Conservation (phyloP, 1,284 basidiomycete species). For the Cryptococcus sp. region DNA sequence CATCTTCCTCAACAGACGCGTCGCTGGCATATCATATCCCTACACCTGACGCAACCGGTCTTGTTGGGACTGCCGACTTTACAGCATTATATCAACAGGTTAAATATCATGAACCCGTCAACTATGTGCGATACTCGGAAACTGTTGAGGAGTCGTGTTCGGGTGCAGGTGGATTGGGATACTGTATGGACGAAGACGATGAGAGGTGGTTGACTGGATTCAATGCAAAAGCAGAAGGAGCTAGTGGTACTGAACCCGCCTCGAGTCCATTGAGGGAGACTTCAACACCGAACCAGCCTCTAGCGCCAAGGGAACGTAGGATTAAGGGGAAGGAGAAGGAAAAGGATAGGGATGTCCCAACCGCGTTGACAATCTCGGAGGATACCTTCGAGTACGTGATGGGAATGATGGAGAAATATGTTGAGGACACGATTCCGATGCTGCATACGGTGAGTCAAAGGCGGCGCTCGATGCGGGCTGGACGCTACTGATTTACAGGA, state of each 20-base stretch:
- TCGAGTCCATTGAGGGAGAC: neutral
- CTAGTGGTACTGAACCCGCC: conserved; percentile 57
- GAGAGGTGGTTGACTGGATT: conserved; percentile 89
- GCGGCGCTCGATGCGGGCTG: neutral
- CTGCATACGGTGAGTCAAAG: conserved; percentile 81
- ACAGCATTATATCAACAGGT: conserved; percentile 68
- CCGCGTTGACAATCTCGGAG: conserved; percentile 63
- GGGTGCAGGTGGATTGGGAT: conserved; percentile 52
- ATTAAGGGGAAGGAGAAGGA: conserved; percentile 48
- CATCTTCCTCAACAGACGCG: conserved; percentile 11
- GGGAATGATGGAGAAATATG: conserved; percentile 88
- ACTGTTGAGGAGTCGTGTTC: conserved; percentile 71
- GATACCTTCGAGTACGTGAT: conserved; percentile 94
- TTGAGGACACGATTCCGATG: conserved; percentile 83
- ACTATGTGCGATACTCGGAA: conserved; percentile 79
- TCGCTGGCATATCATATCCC: conserved; percentile 71
- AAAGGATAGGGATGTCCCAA: conserved; percentile 44
- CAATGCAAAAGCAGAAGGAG: conserved; percentile 83
- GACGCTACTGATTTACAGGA: conserved; percentile 43
- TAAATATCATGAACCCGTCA: conserved; percentile 69
- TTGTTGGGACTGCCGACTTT: conserved; percentile 58
- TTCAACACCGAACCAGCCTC: neutral
- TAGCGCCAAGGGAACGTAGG: conserved; percentile 50
- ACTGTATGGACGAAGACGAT: conserved; percentile 96
- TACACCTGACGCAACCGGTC: conserved; percentile 80